phyloP scores from a whole-genome alignment of 441 rosid genomes.

The Eutrema salsugineum region DNA sequence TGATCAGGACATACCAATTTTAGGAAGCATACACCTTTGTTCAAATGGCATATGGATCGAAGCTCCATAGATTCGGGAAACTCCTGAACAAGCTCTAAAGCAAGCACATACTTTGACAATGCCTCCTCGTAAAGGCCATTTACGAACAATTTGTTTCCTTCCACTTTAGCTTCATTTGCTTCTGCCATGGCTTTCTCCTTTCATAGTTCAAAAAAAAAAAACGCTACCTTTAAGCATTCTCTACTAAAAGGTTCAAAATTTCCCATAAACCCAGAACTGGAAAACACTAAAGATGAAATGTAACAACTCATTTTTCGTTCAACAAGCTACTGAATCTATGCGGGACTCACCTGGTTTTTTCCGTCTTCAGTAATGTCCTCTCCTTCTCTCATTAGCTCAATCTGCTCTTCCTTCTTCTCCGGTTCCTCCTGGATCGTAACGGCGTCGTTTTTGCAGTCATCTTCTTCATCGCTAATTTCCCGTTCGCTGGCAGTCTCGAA shows the following conservation, averaged over 20 bases:
- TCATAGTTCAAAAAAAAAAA: not conserved
- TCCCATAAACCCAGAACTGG: slow-evolving; percentile 7
- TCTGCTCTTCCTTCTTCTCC: slow-evolving; percentile 15
- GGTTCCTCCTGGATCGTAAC: slow-evolving; percentile 18
- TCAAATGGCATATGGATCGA: slow-evolving; percentile 79
- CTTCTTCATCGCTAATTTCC: slow-evolving; percentile 46
- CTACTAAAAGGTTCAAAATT: not conserved
- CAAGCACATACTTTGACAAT: slow-evolving; percentile 54
- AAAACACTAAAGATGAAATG: slow-evolving; percentile 16
- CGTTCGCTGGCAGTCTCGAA: slow-evolving; percentile 92
- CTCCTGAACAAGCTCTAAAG: slow-evolving; percentile 54
- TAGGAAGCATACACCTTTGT: slow-evolving; percentile 74
- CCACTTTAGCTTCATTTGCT: slow-evolving; percentile 76
- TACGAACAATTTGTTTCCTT: slow-evolving; percentile 75
- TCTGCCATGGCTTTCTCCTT: slow-evolving; percentile 53
- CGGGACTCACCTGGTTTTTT: slow-evolving; percentile 44
- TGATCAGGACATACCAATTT: slow-evolving; percentile 54
- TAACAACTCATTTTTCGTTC: not conserved
- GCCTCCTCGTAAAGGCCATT: slow-evolving; percentile 81
- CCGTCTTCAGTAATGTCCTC: slow-evolving; percentile 33
- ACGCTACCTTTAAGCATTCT: not conserved
- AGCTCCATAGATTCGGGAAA: slow-evolving; percentile 44
- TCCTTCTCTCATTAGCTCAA: slow-evolving; percentile 9
- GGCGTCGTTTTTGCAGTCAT: not conserved
- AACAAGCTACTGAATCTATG: not conserved